Evolutionary conservation across 441 rosid genomes (phyloP).

Genomic region (Gossypium gossypioides): DNA sequence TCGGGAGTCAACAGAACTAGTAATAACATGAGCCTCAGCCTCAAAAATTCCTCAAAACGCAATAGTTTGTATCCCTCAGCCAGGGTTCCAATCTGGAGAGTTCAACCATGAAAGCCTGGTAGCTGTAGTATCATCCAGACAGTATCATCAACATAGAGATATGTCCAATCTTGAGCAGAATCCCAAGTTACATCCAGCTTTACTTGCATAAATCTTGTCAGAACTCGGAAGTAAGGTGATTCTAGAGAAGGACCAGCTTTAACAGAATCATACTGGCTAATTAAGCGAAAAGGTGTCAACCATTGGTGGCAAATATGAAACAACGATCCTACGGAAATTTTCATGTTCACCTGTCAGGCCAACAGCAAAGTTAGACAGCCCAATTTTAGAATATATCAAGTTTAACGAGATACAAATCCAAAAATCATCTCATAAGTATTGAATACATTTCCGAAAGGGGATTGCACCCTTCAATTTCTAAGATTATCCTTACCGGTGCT

Average conservation of each 20-base stretch:
- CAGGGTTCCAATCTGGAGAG: slow-evolving; percentile 5
- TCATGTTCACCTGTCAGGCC: not conserved
- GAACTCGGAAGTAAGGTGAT: not conserved
- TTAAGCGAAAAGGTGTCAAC: not conserved
- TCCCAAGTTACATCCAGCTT: not conserved
- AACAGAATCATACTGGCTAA: not conserved
- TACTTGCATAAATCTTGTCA: not conserved
- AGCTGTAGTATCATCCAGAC: not conserved
- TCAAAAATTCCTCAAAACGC: not conserved
- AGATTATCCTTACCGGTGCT: slow-evolving; percentile 9
- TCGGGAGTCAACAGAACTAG: not conserved
- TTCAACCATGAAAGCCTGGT: not conserved
- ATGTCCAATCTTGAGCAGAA: not conserved
- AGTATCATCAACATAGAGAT: not conserved
- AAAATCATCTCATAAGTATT: not conserved
- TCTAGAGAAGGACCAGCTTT: not conserved
- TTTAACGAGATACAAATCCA: not conserved
- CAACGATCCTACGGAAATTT: not conserved
- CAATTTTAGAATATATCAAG: not conserved
- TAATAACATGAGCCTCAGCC: not conserved
- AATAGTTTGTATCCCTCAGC: not conserved
- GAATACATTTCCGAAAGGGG: not conserved
- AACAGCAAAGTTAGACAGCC: not conserved
- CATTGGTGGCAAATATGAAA: not conserved
- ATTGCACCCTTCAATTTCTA: not conserved